Base-by-base conservation (phyloP, 768 basidiomycete genomes). In the Macrolepiota albuminosa region DNA sequence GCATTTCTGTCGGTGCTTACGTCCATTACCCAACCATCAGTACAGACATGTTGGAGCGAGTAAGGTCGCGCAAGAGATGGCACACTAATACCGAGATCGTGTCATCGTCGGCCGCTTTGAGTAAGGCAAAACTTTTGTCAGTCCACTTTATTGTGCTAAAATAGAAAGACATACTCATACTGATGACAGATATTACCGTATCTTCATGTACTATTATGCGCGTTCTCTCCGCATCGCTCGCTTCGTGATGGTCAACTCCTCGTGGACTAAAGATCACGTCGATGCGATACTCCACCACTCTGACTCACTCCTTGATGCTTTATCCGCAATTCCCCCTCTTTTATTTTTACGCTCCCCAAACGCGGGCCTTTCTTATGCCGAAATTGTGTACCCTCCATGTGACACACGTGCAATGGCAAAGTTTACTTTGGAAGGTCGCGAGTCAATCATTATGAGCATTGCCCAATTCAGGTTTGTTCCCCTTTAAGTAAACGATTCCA, bases 21-120 rank as follows among this genome's bases (percentile, higher is more conserved):
- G 85, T 94, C 10, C 97, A 99, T 72, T 99, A 97, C 69, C 97
- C 97, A 1, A 97, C 92, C 7, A 96, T 99, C 69, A 94, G 92
- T 68, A 89, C 89, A 8, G 87, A 94, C 64, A 98, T 98, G 97
- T 81, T 98, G 37, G 78, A 81, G 54, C 86, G 96, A 39, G 93
- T 97, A 33, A 73, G 77, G 54, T 77, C 78, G 1, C 79, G 89
- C 11, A 73, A 76, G 53, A 71, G 73, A 11, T 83, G 84, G 64
- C 83, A 88, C 63, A 90, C 88, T 24, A 92, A 91, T 66, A 74
- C 79, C 3, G 75, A 76, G 39, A 58, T 66, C 2, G 84, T 90
- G 31, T 83, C 89, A 6, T 80, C 76, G 39, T 88, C 80, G 10
- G 58, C 70, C 0, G 56, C 86, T 1, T 75, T 88, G 6, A 89